These are phyloP conservation scores for Cyphellophora europaea DNA, from an alignment of 2,329 filamentous ascomycete genomes.

Conservation along the genomic window DNA sequence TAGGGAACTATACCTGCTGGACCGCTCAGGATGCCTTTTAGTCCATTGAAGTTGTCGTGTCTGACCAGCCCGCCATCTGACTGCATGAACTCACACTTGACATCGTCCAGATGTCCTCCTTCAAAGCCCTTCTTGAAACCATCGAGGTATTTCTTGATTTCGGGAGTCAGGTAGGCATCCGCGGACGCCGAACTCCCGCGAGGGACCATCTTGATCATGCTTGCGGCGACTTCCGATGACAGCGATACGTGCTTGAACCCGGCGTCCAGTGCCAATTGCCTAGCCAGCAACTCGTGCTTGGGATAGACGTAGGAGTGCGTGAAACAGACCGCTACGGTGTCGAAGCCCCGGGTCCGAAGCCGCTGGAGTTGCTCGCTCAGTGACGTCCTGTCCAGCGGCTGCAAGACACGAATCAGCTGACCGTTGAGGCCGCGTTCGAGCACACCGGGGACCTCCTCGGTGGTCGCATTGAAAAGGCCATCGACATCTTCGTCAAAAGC, in stretches of 20 bases:
- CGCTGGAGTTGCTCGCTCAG: constrained; percentile 52
- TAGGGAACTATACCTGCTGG: too few species aligned
- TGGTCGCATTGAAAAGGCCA: constrained; percentile 61
- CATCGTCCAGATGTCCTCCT: too few species aligned
- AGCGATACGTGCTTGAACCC: too few species aligned
- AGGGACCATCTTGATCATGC: constrained; percentile 78
- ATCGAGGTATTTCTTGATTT: constrained; percentile 65
- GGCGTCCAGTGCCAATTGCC: constrained; percentile 67
- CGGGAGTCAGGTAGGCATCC: constrained; percentile 70
- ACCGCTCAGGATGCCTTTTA: constrained; percentile 78
- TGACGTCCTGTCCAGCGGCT: constrained; percentile 47
- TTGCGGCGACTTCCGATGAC: constrained; percentile 68
- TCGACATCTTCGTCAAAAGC: too few species aligned
- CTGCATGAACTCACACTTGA: constrained; percentile 86
- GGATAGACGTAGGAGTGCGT: constrained; percentile 89
- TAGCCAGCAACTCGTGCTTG: constrained; percentile 70
- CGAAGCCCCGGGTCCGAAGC: constrained; percentile 3
- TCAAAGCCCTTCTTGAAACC: constrained; percentile 68
- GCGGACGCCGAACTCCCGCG: constrained; percentile 68
- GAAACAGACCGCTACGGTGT: constrained; percentile 11
- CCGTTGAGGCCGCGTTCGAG: too few species aligned
- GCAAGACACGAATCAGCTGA: constrained; percentile 62
- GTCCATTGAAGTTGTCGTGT: constrained; percentile 57
- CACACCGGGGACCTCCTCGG: too few species aligned
- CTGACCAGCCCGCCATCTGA: constrained; percentile 61